phyloP scores from a whole-genome alignment of 257 asterid genomes.

The Gynochthodes officinalis region DNA sequence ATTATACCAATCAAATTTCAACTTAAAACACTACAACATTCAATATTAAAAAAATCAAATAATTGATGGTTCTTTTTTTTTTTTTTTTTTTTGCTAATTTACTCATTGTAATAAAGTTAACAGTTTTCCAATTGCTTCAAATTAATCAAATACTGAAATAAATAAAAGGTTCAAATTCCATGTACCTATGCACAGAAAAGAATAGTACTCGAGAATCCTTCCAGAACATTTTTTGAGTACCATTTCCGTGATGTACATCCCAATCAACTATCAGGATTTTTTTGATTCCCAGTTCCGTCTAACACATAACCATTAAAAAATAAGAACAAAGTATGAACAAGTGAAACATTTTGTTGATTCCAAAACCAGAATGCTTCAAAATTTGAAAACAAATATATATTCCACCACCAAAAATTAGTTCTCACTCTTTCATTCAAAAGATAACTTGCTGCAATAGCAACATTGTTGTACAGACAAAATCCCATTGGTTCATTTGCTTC shows the following conservation, averaged over 20 bases:
- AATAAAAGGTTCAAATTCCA: conserved; percentile 3
- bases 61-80: not conserved
- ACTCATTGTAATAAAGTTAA: not conserved
- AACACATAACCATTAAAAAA: conserved; percentile 20
- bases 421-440: conserved; percentile 82
- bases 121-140: not conserved
- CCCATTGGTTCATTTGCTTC: conserved; percentile 89
- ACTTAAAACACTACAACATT: not conserved
- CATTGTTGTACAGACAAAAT: conserved; percentile 88
- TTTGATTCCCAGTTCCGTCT: conserved; percentile 74
- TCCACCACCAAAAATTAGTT: conserved; percentile 18
- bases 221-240: conserved; percentile 91
- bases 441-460: conserved; percentile 74
- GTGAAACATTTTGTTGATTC: conserved; percentile 8
- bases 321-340: conserved; percentile 14
- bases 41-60: not conserved
- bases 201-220: conserved; percentile 82
- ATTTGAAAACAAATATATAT: conserved; percentile 12
- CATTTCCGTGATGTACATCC: conserved; percentile 99
- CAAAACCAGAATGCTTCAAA: conserved; percentile 8
- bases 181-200: conserved; percentile 97
- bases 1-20: not conserved
- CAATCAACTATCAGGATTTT: conserved; percentile 91
- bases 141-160: not conserved
- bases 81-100: not conserved